Conservation (phyloP, 306 rosid genomes). For the Lathyrus tuberosus region DNA sequence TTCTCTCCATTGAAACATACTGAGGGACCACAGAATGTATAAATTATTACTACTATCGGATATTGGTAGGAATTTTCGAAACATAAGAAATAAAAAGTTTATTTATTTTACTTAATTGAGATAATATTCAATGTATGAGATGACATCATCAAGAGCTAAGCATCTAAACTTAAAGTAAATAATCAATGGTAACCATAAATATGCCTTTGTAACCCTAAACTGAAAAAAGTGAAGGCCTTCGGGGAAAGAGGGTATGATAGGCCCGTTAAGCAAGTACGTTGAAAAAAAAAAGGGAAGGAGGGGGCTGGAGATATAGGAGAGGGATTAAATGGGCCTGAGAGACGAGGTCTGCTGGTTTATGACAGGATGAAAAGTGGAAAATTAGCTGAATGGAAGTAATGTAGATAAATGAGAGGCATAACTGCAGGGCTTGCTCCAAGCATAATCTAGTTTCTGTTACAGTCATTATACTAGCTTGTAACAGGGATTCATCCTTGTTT, state of each 20-base stretch:
- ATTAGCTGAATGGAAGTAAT: background rate
- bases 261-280: background rate
- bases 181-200: background rate
- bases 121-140: slow-evolving; percentile 28
- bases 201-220: slow-evolving; percentile 5
- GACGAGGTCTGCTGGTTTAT: background rate
- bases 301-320: background rate
- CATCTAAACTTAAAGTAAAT: slow-evolving; percentile 17
- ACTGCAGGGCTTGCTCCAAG: background rate
- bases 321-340: slow-evolving; percentile 4
- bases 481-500: background rate
- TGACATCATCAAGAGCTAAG: slow-evolving; percentile 17
- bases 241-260: background rate
- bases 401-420: background rate
- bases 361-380: background rate
- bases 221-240: background rate
- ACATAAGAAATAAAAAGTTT: background rate
- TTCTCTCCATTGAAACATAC: slow-evolving; percentile 79
- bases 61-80: slow-evolving; percentile 26
- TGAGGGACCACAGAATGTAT: slow-evolving; percentile 43
- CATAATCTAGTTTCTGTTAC: background rate
- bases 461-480: background rate
- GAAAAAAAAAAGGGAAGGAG: background rate
- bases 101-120: slow-evolving; percentile 16
- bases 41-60: background rate